Base-by-base conservation (phyloP, 2,329 filamentous ascomycete genomes). In the Chaetomium strumarium region DNA sequence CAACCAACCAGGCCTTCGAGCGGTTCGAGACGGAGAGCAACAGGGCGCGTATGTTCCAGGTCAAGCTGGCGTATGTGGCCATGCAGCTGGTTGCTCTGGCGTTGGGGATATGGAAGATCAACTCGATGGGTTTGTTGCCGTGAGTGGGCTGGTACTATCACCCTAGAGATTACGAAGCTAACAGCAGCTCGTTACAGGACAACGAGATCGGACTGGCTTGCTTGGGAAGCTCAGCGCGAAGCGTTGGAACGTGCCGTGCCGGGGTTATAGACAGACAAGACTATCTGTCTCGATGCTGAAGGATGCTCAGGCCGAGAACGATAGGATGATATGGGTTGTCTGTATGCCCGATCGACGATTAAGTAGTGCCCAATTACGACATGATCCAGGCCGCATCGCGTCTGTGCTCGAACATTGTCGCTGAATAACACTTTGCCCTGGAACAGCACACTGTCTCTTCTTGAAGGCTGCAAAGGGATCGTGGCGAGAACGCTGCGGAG, bases 201-300 rank as follows among this genome's bases (percentile, higher is more conserved):
- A 49, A 97, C 93, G 55, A 84, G 90, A 67, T 96, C 90, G 60
- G 93, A 99, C 70, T 99, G 93, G 93, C 75, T 99, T 63, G 92
- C 92, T 52, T 99, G 93, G 93, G 93, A 99, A 69, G 77, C 78
- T 16, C 83, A 87, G 67, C 79, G 88, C 65, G 77, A 83, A 59
- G 79, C 85, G 14, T 62, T 86, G 57, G 86, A 91, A 66, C 72
- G 76, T 57, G 83, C 85, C 9, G 76, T 85, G 55, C 76, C 81
- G 59, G 83, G 81, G 24, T 74, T 86, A 65, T 80, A 53, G 40
- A 14, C 9, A 24, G 4, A 24, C 24, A 7, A 24, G 4, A 7
- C 24, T 24, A 24, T 7, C 7, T 24, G 24, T 24, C 24, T 7
- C 4, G 24, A 24, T 24, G 24, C 24, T 24, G 24, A 4, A 7